Evolutionary conservation across 768 basidiomycete species (phyloP).

Genomic region (Leccinellum albellum): DNA sequence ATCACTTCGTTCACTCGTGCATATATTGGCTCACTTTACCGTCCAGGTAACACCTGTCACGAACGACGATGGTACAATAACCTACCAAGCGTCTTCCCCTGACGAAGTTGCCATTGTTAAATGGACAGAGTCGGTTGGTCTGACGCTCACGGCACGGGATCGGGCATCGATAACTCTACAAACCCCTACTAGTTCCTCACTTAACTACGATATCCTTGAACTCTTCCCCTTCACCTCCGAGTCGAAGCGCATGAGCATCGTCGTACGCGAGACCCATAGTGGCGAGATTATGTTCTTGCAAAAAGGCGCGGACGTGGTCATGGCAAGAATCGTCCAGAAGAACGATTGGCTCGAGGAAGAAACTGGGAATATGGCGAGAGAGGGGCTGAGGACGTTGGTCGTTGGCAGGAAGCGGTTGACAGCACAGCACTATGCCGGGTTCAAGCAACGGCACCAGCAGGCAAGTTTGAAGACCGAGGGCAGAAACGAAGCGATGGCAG

Average conservation of each 20-base stretch:
- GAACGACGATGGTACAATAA: conserved; percentile 91
- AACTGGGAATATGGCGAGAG: conserved; percentile 96
- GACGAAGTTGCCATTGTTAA: conserved; percentile 98
- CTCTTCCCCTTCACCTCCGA: conserved; percentile 99
- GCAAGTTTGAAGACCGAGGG: conserved; percentile 80
- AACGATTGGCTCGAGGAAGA: conserved; percentile 99
- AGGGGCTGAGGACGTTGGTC: conserved; percentile 92
- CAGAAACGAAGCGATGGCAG: conserved; percentile 75
- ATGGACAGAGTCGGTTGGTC: conserved; percentile 93
- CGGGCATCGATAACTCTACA: conserved; percentile 86
- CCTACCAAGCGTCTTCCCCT: conserved; percentile 97
- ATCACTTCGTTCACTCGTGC: neutral
- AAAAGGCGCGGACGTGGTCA: conserved; percentile 98
- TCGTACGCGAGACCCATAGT: conserved; percentile 74
- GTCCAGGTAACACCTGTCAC: conserved; percentile 90
- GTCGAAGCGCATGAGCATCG: conserved; percentile 98
- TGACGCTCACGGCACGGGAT: conserved; percentile 85
- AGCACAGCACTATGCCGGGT: conserved; percentile 65
- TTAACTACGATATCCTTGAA: conserved; percentile 83
- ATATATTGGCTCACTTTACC: neutral
- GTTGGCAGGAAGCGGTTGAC: conserved; percentile 79
- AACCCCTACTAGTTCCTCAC: conserved; percentile 56
- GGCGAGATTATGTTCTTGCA: conserved; percentile 88
- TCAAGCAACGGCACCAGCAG: conserved; percentile 65
- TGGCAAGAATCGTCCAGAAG: conserved; percentile 89